phyloP scores from a whole-genome alignment of 106 monocot genomes.

The Posidonia australis region DNA sequence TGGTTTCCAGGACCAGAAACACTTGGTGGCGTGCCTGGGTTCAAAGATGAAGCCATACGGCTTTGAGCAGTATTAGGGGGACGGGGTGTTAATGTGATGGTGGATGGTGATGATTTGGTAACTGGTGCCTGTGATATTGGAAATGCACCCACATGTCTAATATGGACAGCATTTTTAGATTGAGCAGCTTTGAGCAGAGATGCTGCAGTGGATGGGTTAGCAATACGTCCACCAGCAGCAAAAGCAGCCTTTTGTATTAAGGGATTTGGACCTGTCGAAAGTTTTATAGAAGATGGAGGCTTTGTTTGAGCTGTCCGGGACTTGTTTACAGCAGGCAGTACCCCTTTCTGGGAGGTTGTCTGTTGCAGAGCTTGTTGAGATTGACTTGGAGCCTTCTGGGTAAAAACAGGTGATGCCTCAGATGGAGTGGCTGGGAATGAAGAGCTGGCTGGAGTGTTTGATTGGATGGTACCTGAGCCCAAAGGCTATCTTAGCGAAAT shows the following conservation, averaged over 20 bases:
- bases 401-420: not conserved
- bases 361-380: not conserved
- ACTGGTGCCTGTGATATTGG: not conserved
- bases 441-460: constrained; percentile 2
- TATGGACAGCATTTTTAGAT: constrained; percentile 17
- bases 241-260: constrained; percentile 20
- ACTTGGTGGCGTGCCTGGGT: not conserved
- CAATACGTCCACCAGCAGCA: constrained; percentile 27
- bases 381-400: constrained; percentile 9
- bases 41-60: not conserved
- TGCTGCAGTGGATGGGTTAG: constrained; percentile 16
- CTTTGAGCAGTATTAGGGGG: constrained; percentile 1
- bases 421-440: not conserved
- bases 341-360: constrained; percentile 5
- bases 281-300: not conserved
- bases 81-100: not conserved
- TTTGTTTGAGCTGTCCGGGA: constrained; percentile 1
- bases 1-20: constrained; percentile 1
- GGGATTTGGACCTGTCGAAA: constrained; percentile 7
- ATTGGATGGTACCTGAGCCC: not conserved
- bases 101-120: constrained; percentile 5
- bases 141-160: constrained; percentile 9
- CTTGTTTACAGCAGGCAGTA: not conserved
- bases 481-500: not conserved
- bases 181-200: constrained; percentile 22